A percentile compares a stretch with the other conserved stretches of the same genome.
phyloP scores from a whole-genome alignment of 352 stramenopile genomes.

The Pythium aphanidermatum region DNA sequence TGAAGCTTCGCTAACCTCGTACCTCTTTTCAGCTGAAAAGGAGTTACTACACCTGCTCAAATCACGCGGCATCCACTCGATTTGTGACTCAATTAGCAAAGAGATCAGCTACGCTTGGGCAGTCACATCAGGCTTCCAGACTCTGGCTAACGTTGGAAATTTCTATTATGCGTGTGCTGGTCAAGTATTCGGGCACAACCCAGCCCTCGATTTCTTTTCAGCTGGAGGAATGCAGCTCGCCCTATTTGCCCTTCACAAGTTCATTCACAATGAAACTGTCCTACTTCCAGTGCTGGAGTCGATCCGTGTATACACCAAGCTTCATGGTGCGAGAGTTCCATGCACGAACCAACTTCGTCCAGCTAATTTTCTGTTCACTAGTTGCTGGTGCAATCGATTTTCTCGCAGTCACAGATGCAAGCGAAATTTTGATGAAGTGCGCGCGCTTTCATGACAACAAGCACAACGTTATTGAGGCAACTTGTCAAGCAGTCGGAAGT shows the following conservation, averaged over 20 bases:
- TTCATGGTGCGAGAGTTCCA: slow-evolving; percentile 35
- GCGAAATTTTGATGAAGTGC: slow-evolving; percentile 68
- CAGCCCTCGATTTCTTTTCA: slow-evolving; percentile 55
- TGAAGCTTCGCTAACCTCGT: background rate
- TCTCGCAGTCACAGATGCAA: slow-evolving; percentile 40
- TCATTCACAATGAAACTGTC: slow-evolving; percentile 62
- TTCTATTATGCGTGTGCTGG: slow-evolving; percentile 75
- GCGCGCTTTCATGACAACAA: slow-evolving; percentile 76
- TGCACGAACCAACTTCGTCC: background rate
- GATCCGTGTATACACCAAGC: slow-evolving; percentile 63
- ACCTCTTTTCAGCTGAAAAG: slow-evolving; percentile 35
- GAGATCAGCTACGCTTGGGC: slow-evolving; percentile 79
- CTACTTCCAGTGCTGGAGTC: slow-evolving; percentile 61
- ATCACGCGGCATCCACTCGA: slow-evolving; percentile 46
- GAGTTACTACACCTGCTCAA: slow-evolving; percentile 63
- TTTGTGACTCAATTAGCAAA: slow-evolving; percentile 64
- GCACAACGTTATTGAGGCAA: slow-evolving; percentile 49
- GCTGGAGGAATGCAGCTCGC: slow-evolving; percentile 61
- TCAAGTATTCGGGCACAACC: slow-evolving; percentile 62
- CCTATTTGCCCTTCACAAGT: slow-evolving; percentile 64
- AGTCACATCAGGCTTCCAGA: slow-evolving; percentile 61
- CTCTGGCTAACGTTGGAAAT: slow-evolving; percentile 53
- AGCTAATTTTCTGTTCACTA: slow-evolving; percentile 8
- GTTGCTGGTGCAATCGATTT: slow-evolving; percentile 64
- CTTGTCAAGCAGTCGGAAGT: slow-evolving; percentile 57